phyloP scores from a whole-genome alignment of 2,329 filamentous ascomycete genomes.

The Stemphylium vesicarium region DNA sequence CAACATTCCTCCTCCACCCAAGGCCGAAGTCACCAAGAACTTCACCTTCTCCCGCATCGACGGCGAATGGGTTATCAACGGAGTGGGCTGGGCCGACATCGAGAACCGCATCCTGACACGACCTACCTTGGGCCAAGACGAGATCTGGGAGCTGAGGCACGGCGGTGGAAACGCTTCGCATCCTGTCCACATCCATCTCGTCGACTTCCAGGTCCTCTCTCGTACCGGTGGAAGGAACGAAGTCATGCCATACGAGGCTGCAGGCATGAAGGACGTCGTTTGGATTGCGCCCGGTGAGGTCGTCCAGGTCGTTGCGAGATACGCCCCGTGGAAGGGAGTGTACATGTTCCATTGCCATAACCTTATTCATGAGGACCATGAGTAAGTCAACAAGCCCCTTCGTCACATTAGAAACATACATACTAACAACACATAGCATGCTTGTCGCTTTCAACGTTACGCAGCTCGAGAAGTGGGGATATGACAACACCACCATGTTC shows the following conservation, averaged over 20 bases:
- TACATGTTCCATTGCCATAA: conserved; percentile 59
- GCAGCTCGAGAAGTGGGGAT: conserved; percentile 43
- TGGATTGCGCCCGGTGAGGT: conserved; percentile 59
- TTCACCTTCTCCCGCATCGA: conserved; percentile 42
- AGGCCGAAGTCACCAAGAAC: conserved; percentile 21
- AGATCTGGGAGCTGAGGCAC: conserved; percentile 54
- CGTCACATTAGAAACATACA: too few species aligned
- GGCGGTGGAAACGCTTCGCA: conserved; percentile 59
- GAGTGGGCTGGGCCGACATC: conserved; percentile 42
- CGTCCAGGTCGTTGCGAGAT: conserved; percentile 37
- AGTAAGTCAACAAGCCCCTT: too few species aligned
- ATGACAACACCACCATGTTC: conserved; percentile 39
- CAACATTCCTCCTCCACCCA: conserved; percentile 31
- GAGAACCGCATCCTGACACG: conserved; percentile 40
- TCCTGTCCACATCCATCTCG: conserved; percentile 64
- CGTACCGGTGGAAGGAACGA: conserved; percentile 53
- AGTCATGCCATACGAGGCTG: conserved; percentile 61
- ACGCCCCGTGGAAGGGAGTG: conserved; percentile 54
- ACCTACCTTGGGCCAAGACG: conserved; percentile 42
- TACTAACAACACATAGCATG: conserved; percentile 40
- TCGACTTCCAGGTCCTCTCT: conserved; percentile 63
- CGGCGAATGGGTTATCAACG: conserved; percentile 44
- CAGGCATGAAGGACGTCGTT: conserved; percentile 64
- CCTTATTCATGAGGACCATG: conserved; percentile 54
- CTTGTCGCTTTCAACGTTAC: conserved; percentile 54